Conservation (phyloP, 108 stramenopile genomes). For the Conticribra weissflogii region DNA sequence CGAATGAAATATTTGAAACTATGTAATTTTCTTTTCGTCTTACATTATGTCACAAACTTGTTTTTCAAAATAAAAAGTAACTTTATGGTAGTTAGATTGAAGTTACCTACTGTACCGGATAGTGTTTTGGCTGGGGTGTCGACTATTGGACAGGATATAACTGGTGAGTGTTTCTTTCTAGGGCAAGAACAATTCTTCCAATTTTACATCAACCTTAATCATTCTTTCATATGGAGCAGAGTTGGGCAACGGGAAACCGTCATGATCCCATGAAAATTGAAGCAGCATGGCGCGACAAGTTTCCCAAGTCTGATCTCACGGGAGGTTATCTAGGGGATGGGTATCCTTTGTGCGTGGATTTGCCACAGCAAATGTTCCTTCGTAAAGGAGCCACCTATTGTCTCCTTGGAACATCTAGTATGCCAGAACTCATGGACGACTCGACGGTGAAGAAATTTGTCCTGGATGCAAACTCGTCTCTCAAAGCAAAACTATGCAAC, state of each 20-base stretch:
- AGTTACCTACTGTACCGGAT: no score
- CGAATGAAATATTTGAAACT: no score
- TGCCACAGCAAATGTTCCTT: conserved; percentile 46
- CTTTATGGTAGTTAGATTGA: no score
- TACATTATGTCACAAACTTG: no score
- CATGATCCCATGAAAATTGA: conserved; percentile 31
- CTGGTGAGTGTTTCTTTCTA: no score
- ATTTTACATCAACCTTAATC: no score
- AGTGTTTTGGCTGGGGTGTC: no score
- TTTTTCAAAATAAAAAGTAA: no score
- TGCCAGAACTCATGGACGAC: conserved; percentile 17
- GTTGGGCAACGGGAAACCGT: conserved; percentile 14
- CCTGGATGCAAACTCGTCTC: conserved; percentile 18
- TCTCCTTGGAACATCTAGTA: conserved; percentile 16
- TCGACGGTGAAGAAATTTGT: conserved; percentile 11
- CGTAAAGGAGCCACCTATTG: conserved; percentile 32
- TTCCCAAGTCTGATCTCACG: conserved; percentile 44
- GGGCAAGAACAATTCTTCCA: no score
- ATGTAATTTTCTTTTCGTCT: no score
- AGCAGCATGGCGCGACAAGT: no score
- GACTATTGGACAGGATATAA: no score
- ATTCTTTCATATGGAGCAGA: conserved; percentile 3
- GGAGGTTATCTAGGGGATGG: conserved; percentile 50
- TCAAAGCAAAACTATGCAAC: conserved; percentile 39
- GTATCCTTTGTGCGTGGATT: conserved; percentile 50